Percentiles rank a stretch among this genome's conserved stretches.
Evolutionary conservation across 139 green algal genomes (phyloP).

Genomic region (Coelastrella sp.): DNA sequence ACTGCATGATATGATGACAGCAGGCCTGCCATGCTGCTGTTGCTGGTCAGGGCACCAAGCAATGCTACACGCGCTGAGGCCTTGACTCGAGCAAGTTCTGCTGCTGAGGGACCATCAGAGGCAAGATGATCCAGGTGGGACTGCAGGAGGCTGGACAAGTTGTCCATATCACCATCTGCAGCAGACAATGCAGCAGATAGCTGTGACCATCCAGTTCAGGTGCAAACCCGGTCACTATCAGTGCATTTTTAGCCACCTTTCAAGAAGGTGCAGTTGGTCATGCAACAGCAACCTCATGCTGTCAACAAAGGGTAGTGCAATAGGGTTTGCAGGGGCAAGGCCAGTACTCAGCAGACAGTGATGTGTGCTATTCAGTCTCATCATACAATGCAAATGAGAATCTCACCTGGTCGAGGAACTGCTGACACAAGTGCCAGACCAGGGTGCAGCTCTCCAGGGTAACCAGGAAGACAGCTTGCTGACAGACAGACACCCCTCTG

Average conservation of each 20-base stretch:
- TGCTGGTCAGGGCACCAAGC: conserved; percentile 60
- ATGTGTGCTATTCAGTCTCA: no score
- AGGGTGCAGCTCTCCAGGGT: conserved; percentile 76
- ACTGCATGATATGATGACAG: conserved; percentile 60
- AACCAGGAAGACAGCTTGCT: conserved; percentile 56
- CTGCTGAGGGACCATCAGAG: conserved; percentile 50
- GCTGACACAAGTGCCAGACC: conserved; percentile 52
- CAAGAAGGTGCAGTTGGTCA: no score
- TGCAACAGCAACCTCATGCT: no score
- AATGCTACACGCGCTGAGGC: conserved; percentile 57
- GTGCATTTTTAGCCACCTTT: no score
- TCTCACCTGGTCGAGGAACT: conserved; percentile 46
- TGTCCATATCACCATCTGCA: conserved; percentile 51
- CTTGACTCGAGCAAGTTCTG: conserved; percentile 66
- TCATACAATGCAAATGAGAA: no score
- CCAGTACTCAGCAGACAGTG: no score
- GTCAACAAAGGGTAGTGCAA: no score
- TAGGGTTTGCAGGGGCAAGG: no score
- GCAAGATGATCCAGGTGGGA: conserved; percentile 56
- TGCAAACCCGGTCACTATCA: no score
- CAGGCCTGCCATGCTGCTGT: conserved; percentile 65
- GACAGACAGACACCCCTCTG: conserved; percentile 59
- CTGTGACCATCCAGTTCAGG: no score
- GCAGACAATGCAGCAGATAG: not conserved
- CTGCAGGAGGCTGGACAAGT: conserved; percentile 51